A percentile compares a stretch with the other conserved stretches of the same genome.
Evolutionary conservation across 2,329 filamentous ascomycete species (phyloP).

Genomic region (Penicillium sp.): DNA sequence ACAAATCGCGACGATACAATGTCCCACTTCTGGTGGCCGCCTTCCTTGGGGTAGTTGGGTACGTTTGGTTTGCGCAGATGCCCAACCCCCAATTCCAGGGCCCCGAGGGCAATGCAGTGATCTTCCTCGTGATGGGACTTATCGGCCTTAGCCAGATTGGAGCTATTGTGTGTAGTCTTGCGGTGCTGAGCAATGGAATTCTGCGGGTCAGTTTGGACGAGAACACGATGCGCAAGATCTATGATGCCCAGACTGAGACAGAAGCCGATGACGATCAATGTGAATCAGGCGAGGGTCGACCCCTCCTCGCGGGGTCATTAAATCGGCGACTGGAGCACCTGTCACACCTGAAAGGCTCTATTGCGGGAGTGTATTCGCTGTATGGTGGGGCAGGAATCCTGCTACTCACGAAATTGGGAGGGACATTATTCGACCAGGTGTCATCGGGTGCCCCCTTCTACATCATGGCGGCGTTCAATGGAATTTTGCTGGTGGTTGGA

Average conservation of each 20-base stretch:
- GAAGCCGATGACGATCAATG: slow-evolving; percentile 4
- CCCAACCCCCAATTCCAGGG: slow-evolving; percentile 72
- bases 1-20: slow-evolving; percentile 65
- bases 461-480: slow-evolving; percentile 90
- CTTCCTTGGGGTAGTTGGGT: slow-evolving; percentile 73
- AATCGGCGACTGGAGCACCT: slow-evolving; percentile 34
- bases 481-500: slow-evolving; percentile 56
- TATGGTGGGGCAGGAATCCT: slow-evolving; percentile 88
- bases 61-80: slow-evolving; percentile 72
- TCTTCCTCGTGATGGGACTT: slow-evolving; percentile 75
- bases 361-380: slow-evolving; percentile 90
- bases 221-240: slow-evolving; percentile 17
- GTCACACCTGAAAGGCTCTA: slow-evolving; percentile 79
- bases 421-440: slow-evolving; percentile 75
- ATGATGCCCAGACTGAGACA: slow-evolving; percentile 8
- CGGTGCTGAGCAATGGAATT: slow-evolving; percentile 78
- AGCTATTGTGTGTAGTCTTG: slow-evolving; percentile 93
- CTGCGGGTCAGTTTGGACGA: slow-evolving; percentile 46
- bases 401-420: slow-evolving; percentile 86
- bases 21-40: slow-evolving; percentile 72
- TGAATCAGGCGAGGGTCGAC: slow-evolving; percentile 27
- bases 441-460: slow-evolving; percentile 83
- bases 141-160: slow-evolving; percentile 94
- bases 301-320: slow-evolving; percentile 28
- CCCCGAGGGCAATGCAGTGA: slow-evolving; percentile 63